Evolutionary conservation across 305 asterid genomes (phyloP), one percentile per base, ranked within the genome.

Genomic region (Andrographis paniculata): DNA sequence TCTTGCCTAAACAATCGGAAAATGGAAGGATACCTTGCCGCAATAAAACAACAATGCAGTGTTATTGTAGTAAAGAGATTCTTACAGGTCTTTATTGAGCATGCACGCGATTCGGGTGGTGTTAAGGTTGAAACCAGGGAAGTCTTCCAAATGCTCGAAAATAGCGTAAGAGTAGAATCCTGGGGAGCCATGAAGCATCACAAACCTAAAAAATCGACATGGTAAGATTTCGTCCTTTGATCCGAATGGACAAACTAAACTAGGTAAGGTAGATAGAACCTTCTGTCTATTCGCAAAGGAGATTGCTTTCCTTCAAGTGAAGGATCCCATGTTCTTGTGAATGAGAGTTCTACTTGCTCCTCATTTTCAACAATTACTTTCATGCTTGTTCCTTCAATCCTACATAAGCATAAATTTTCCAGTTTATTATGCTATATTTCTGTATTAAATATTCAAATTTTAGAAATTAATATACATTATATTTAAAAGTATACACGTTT

Each of bases 151-250:
- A 55, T 80, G 89, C 44, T 84, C 93, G 19, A 69, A 84, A 52
- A 80, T 84, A 49, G 95, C 93, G 46, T 84, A 84, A 18, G 88
- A 73, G 52, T 80, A 84, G 77, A 84, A 80, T n/a, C 95, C 95
- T 0, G 89, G 64, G 17, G 67, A 75, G 14, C 68, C 89, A 10
- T 75, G 79, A 52, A 84, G 89, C 78, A 84, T 57, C 33, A 84
- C 59, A 56, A 76, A 84, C 83, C 95, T 84, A 62, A 35, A 67
- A 48, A 58, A 17, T 37, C 20, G 39, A 41, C 56, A 11, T 42
- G 46, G 3, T 56, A 42, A 53, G 39, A n/a, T 45, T 45, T 23
- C 53, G 35, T 10, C 60, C 33, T 22, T 40, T 14, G 35, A 58
- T 38, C 56, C 10, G 39, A 44, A 18, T 31, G 17, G 38, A 24